A percentile compares a stretch with the other conserved stretches of the same genome.
Conservation (phyloP, 352 stramenopile species). For the Globisporangium camurandrum region DNA sequence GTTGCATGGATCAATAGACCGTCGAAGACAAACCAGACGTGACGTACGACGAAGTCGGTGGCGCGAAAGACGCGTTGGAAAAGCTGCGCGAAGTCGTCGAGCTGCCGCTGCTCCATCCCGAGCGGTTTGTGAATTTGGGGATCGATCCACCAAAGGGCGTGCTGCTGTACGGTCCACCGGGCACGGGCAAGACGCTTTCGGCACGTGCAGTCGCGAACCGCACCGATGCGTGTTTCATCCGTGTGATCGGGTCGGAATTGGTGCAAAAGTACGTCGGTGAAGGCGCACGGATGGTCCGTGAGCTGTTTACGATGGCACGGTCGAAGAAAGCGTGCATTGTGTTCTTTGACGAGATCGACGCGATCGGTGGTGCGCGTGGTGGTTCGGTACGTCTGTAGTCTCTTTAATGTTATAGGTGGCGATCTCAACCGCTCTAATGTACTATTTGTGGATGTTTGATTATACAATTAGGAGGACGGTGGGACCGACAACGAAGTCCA, state of each 20-base stretch:
- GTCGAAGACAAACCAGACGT: conserved; percentile 99
- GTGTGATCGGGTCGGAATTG: conserved; percentile 98
- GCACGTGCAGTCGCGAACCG: conserved; percentile 97
- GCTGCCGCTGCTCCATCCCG: conserved; percentile 96
- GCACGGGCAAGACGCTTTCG: conserved; percentile 96
- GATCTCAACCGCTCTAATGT: not conserved
- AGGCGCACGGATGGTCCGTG: conserved; percentile 98
- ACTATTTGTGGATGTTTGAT: not conserved
- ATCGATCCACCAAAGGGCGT: conserved; percentile 99
- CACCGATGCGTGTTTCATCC: conserved; percentile 99
- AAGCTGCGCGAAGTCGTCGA: conserved; percentile 99
- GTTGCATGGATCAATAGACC: conserved; percentile 89
- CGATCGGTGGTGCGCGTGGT: conserved; percentile 92
- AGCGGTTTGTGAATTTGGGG: conserved; percentile 97
- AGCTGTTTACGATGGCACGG: conserved; percentile 99
- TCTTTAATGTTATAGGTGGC: not conserved
- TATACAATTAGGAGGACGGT: conserved; percentile 73
- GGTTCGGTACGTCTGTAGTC: conserved; percentile 27
- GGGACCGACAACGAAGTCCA: conserved; percentile 98
- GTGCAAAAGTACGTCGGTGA: conserved; percentile 99
- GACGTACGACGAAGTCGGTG: conserved; percentile 99
- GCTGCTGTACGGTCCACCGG: conserved; percentile 95
- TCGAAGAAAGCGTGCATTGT: conserved; percentile 98
- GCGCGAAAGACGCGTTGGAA: conserved; percentile 97
- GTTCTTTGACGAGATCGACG: conserved; percentile 99